Base-by-base conservation (phyloP, 345 rosid genomes). In the Hibiscus tridactylites region DNA sequence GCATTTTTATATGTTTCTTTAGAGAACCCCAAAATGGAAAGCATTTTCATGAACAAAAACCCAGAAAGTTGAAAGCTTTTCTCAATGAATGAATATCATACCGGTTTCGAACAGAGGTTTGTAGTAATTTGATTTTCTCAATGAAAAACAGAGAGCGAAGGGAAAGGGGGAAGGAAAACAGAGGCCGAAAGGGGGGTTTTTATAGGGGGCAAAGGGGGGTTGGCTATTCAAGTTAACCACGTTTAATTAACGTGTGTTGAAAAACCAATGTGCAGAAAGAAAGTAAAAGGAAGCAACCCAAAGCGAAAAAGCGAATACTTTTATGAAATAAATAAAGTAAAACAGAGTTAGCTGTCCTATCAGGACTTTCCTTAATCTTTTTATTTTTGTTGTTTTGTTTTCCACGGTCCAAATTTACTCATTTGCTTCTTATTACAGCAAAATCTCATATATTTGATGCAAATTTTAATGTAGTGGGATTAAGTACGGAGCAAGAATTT, bases 161-260 rank as follows among this genome's bases (percentile, higher is more conserved):
- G 79, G 83, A 81, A 83, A 79, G 80, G 85, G 83, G 85, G 79
- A 77, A 56, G 29, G 75, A 73, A 61, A 39, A 46, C 19, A 3
- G 9, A 63, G 52, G 15, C 62, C 59, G 1, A 58, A 72, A 0
- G 83, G 79, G 79, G 76, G 79, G 76, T 52, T 74, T 85, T 72
- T 62, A 83, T 85, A 81, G 87, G 75, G 74, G 52, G 57, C 62
- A 39, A 72, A 52, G 37, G 24, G 58, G 47, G 10, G 37, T 21
- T 47, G 60, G 24, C 17, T 54, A 54, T 54, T n/a, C 24, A 54
- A 54, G 24, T 54, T 17, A 54, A 54, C 7, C 58, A 54, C 58
- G 58, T 54, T 54, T 54, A 54, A 54, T 54, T 54, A 54, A 54
- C 58, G 19, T 54, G 24, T 7, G 10, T 54, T 17, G 58, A 54